Conservation (phyloP, 2,329 filamentous ascomycete genomes). For the Cladosporium cucumerinum region DNA sequence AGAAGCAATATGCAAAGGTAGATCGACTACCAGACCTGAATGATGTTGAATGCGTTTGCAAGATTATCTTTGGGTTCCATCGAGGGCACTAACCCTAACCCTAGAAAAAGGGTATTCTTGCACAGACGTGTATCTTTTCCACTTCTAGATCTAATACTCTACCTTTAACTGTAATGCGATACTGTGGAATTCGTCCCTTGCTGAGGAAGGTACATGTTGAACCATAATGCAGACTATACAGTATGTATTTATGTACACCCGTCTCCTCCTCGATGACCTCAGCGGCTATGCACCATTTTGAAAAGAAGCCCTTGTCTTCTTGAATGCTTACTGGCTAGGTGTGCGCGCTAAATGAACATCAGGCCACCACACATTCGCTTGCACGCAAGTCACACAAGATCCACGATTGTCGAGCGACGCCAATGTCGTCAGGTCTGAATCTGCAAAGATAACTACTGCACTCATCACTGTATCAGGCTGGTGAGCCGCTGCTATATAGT, state of each 20-base stretch:
- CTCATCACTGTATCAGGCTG: not conserved
- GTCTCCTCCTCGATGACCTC: not conserved
- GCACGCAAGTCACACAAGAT: not conserved
- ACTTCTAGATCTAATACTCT: not conserved
- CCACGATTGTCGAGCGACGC: not conserved
- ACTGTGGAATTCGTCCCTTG: not conserved
- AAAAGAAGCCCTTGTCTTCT: not conserved
- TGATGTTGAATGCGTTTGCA: not conserved
- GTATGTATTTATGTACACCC: no score
- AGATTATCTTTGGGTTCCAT: not conserved
- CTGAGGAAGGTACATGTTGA: not conserved
- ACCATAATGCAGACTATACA: not conserved
- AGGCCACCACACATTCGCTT: not conserved
- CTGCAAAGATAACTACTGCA: not conserved
- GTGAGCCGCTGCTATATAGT: not conserved
- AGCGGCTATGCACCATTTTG: not conserved
- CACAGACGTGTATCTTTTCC: not conserved
- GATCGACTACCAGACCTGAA: not conserved
- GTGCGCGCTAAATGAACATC: not conserved
- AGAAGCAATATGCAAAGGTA: not conserved
- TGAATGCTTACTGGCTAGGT: not conserved
- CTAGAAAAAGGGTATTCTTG: not conserved
- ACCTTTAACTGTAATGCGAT: not conserved
- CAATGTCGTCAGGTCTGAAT: not conserved
- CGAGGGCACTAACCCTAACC: not conserved